These are phyloP conservation scores for Saccharomycopsis amapae DNA, from an alignment of 805 yeast species.

Conservation along the genomic window DNA sequence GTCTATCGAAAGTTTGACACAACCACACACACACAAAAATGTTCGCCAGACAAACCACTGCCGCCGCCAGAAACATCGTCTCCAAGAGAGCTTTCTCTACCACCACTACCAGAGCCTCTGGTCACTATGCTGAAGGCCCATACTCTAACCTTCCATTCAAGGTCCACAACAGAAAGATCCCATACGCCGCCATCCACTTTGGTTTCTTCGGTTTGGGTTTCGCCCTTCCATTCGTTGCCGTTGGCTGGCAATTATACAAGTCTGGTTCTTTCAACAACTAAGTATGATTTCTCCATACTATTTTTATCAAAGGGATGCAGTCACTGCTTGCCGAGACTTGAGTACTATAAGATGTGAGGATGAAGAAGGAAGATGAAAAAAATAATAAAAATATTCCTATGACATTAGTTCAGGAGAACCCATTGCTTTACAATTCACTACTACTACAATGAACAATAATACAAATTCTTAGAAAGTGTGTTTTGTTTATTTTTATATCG, in stretches of 20 bases:
- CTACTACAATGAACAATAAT: no score
- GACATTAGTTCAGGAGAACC: no score
- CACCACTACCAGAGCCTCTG: conserved; percentile 40
- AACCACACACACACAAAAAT: conserved; percentile 21
- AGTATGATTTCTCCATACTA: no score
- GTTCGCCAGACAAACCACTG: conserved; percentile 29
- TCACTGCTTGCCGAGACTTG: no score
- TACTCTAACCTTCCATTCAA: conserved; percentile 92
- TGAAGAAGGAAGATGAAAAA: no score
- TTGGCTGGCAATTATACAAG: conserved; percentile 80
- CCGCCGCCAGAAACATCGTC: conserved; percentile 21
- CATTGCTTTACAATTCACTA: no score
- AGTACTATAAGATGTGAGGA: no score
- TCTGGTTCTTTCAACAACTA: conserved; percentile 49
- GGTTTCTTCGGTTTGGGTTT: conserved; percentile 67
- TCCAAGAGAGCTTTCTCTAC: conserved; percentile 47
- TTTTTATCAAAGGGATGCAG: no score
- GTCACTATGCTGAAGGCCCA: conserved; percentile 69
- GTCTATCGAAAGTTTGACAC: no score
- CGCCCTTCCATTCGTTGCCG: conserved; percentile 71
- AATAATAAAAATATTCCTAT: no score
- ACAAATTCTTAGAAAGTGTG: no score
- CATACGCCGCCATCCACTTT: conserved; percentile 77
- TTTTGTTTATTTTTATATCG: no score
- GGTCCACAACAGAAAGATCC: conserved; percentile 89